Base-by-base conservation (phyloP, 441 rosid species). In the Syzygium malaccense region DNA sequence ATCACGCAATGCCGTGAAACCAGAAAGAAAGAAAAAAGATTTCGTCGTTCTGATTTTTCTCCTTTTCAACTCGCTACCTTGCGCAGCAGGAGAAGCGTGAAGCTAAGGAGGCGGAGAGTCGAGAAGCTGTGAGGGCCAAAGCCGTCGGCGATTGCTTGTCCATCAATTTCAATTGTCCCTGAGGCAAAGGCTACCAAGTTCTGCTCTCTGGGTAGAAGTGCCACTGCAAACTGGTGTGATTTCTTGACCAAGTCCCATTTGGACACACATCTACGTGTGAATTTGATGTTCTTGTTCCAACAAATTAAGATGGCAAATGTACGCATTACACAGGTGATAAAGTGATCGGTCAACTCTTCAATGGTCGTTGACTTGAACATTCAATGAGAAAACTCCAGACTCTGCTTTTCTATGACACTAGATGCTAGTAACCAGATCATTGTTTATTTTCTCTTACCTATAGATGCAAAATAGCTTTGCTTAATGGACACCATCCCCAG, bases 161-260 rank as follows among this genome's bases (percentile, higher is more conserved):
- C 80, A 37, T 0, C 0, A 10, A 68, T 68, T 68, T 19, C 14
- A 68, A 19, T 0, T 19, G 79, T 33, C 48, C 79, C 48, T 3
- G 13, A 33, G 49, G 48, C 79, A 33, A 71, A 66, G 23, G 49
- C 28, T 33, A 6, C 48, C 80, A 0, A 4, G 20, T 71, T 71
- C 80, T 19, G 49, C 80, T 71, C 7, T 10, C 28, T 19, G 49
- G 80, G 80, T 33, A 71, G 49, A 71, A 71, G 80, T 71, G 49
- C 80, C 20, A 71, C 28, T 26, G 11, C 48, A 71, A 71, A 49
- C 80, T 68, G 14, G 4, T 33, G 14, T 33, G 79, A 26, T 68
- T 68, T 68, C 79, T 68, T 33, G 79, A 19, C 15, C 79, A 68
- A 68, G 49, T 32, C 48, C 79, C 79, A 5, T 20, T 68, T 33